phyloP scores from a whole-genome alignment of 1,139 yeast genomes.

The Lodderomyces beijingensis region DNA sequence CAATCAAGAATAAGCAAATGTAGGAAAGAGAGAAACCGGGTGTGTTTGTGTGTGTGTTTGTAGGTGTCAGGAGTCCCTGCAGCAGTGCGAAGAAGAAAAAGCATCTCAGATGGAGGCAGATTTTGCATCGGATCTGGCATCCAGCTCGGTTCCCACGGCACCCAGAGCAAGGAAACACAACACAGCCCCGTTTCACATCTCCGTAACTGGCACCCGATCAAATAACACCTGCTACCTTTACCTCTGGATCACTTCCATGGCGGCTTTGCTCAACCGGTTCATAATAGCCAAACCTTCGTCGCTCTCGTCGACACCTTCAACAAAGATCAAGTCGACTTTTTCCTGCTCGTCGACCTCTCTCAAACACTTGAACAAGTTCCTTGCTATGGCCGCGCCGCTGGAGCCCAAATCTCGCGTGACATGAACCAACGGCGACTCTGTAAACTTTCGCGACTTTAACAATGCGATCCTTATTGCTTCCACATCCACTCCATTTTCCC shows the following conservation, averaged over 20 bases:
- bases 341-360: conserved; percentile 67
- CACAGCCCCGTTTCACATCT: no score
- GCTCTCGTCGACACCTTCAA: conserved; percentile 66
- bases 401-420: conserved; percentile 51
- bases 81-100: no score
- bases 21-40: no score
- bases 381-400: conserved; percentile 61
- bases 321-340: conserved; percentile 57
- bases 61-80: no score
- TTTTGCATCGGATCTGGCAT: no score
- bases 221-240: no score
- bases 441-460: conserved; percentile 37
- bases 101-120: no score
- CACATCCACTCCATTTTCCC: conserved; percentile 11
- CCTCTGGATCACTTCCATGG: conserved; percentile 53
- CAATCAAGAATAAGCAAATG: no score
- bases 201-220: no score
- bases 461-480: conserved; percentile 38
- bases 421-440: conserved; percentile 19
- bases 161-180: no score
- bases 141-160: no score
- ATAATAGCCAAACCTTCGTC: conserved; percentile 90
- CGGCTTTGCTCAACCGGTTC: conserved; percentile 89
- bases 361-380: conserved; percentile 64
- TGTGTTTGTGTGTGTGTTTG: no score